Evolutionary conservation across 108 stramenopile genomes (phyloP), one percentile per base, ranked within the genome.

Genomic region (Nannochloropsis granulata): DNA sequence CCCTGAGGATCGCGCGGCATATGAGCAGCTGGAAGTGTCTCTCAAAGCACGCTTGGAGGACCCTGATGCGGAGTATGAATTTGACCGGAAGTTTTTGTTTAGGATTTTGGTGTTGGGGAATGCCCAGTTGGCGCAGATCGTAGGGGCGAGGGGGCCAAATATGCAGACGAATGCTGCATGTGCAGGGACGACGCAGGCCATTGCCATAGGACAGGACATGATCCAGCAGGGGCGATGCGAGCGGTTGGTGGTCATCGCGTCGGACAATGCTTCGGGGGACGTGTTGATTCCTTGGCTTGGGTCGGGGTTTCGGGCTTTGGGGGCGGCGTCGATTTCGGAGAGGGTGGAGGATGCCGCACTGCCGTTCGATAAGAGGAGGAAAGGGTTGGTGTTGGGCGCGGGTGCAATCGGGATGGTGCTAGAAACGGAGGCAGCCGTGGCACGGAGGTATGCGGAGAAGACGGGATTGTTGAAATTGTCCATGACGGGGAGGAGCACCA

Each of bases 1-100:
- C 21, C 56, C 56, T n/a, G 56, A 71, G 56, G 56, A 71, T n/a
- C 16, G n/a, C 16, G 56, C 56, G 56, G 56, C 56, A n/a, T 71
- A 71, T 10, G 56, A 71, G 10, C 56, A 71, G 56, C 56, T 71
- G 16, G 21, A 71, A 10, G 10, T n/a, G n/a, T 71, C 56, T n/a
- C n/a, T 71, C 7, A n/a, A 81, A 78, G 45, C 56, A 7, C 21
- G n/a, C n/a, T 71, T 71, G 56, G 86, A 80, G 24, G 91, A 88
- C 26, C 82, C 85, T 24, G 89, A 90, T 43, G 43, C 82, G 44
- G 24, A 26, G 25, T 97, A 96, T 85, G 94, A 93, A 79, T 98
- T 96, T 85, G 97, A 98, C 83, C 92, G 97, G 21, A 98, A 98
- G 89, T 98, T 98, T 89, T 91, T 98, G n/a, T 98, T 98, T 88